Evolutionary conservation across 2,329 filamentous ascomycete genomes (phyloP), one percentile per base, ranked within the genome.

Genomic region (Sporothrix globosa): DNA sequence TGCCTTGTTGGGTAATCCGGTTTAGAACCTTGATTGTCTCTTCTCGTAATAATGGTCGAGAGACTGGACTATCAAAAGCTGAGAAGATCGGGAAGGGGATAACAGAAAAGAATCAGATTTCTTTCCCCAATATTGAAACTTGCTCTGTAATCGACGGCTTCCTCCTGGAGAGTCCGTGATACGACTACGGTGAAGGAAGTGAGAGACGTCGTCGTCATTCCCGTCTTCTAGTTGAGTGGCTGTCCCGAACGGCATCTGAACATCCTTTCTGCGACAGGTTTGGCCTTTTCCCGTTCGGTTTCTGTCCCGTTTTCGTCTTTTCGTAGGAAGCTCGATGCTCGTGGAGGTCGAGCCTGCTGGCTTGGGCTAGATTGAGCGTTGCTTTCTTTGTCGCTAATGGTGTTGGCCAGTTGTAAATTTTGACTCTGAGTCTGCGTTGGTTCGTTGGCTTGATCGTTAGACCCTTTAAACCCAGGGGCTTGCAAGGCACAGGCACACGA

Each of bases 341-440:
- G 17, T 21, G 48, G 48, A 6, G 17, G 17, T 21, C 30, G 21
- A 58, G 17, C 54, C 30, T 58, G 54, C 54, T 41, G 54, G 54
- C 17, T 21, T 13, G 7, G 54, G 54, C 54, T 58, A 17, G 53
- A 56, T 52, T 27, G 30, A 21, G 5, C 34, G 10, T 4, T 14
- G 56, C n/a, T 24, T 60, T 60, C 41, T 44, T 34, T 13, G 41
- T 44, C 41, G 41, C 60, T 48, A 65, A 48, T 65, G 60, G 41
- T 21, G 34, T 46, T 17, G 39, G 14, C n/a, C 21, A 58, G 2
- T 13, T 58, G 53, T 34, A 30, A 41, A 60, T 60, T 11, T 60
- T 39, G 58, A 17, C n/a, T 27, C 5, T 48, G 17, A 4, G 30
- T 14, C 41, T 44, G 34, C 27, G 10, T 27, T 30, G 21, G n/a